These are phyloP conservation scores for Ganoderma multipileum DNA, from an alignment of 1,284 basidiomycete genomes.

Conservation along the genomic window DNA sequence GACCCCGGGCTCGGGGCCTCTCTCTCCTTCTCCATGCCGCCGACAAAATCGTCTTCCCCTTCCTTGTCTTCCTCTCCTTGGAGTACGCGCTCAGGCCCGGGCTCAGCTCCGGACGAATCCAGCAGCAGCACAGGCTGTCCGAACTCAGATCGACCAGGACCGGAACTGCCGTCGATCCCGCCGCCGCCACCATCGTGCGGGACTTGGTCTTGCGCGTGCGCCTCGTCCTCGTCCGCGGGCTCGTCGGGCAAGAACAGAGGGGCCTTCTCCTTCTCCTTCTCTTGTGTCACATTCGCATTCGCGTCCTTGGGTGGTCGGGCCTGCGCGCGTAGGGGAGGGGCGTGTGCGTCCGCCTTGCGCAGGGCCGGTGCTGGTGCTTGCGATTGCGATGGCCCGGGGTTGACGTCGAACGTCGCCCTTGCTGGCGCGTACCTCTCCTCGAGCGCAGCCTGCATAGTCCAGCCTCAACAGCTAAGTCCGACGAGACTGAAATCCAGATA, in stretches of 20 bases:
- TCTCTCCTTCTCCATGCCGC: not conserved
- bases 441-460: slow-evolving; percentile 51
- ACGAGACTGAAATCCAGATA: not conserved
- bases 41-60: not conserved
- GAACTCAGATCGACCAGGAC: slow-evolving; percentile 8
- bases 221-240: not conserved
- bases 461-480: not conserved
- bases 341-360: slow-evolving; percentile 4
- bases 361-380: not conserved
- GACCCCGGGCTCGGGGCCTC: not conserved
- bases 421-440: slow-evolving; percentile 71
- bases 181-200: not conserved
- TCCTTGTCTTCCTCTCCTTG: not conserved
- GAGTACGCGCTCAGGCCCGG: too few species aligned
- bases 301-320: not conserved
- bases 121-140: slow-evolving; percentile 17
- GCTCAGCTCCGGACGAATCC: not conserved
- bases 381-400: slow-evolving; percentile 32
- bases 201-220: too few species aligned
- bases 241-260: slow-evolving; percentile 25
- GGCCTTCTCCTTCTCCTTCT: not conserved
- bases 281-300: too few species aligned
- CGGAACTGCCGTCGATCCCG: not conserved
- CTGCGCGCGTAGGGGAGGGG: not conserved
- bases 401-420: slow-evolving; percentile 71